Percentiles rank a stretch among this genome's conserved stretches.
These are phyloP conservation scores for Saturnispora gosingensis DNA, from an alignment of 805 yeast species.

Conservation along the genomic window DNA sequence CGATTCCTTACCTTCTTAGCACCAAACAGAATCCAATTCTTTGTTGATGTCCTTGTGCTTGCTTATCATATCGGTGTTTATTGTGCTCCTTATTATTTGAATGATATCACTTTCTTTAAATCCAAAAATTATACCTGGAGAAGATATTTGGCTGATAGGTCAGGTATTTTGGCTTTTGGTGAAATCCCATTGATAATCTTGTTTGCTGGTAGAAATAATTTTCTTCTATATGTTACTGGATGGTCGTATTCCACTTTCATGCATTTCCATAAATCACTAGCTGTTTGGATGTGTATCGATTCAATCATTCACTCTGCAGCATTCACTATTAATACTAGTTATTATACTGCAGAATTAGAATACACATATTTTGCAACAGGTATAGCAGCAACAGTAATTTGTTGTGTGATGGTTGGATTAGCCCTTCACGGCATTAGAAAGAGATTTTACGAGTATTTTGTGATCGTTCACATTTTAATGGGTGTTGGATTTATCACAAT, in stretches of 20 bases:
- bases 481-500: constrained; percentile 45
- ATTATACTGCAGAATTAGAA: constrained; percentile 6
- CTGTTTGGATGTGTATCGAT: constrained; percentile 38
- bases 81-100: constrained; percentile 13
- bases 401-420: constrained; percentile 38
- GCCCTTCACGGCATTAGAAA: constrained; percentile 45
- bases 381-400: constrained; percentile 32
- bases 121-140: too few species aligned
- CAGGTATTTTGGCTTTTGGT: constrained; percentile 34
- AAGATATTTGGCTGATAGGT: constrained; percentile 24
- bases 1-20: constrained; percentile 15
- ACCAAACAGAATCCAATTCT: constrained; percentile 29
- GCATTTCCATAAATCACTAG: constrained; percentile 58
- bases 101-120: too few species aligned
- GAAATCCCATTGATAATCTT: constrained; percentile 34
- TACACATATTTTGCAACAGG: constrained; percentile 25
- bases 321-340: too few species aligned
- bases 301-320: constrained; percentile 34
- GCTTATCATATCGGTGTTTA: constrained; percentile 20
- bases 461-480: constrained; percentile 46
- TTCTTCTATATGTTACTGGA: constrained; percentile 35
- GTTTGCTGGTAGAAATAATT: constrained; percentile 41
- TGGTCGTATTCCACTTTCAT: constrained; percentile 36
- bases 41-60: constrained; percentile 22
- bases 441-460: constrained; percentile 49